phyloP scores from a whole-genome alignment of 108 stramenopile species.

The Conticribra weissflogii region DNA sequence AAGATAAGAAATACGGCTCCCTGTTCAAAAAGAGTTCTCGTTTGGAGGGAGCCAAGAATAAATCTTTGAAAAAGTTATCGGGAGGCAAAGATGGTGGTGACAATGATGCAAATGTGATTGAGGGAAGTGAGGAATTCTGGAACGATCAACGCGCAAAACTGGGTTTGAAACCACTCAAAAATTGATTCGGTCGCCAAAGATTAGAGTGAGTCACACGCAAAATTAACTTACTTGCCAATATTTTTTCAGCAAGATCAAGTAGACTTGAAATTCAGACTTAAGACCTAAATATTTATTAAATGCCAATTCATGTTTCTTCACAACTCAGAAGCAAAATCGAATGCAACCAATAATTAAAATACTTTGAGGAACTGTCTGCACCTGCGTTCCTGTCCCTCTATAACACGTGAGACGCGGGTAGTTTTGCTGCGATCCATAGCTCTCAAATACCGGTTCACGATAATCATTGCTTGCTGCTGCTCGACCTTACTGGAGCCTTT shows the following conservation, averaged over 20 bases:
- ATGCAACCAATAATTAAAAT: too few relatives aligned
- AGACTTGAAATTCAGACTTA: too few relatives aligned
- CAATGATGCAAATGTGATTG: conserved; percentile 10
- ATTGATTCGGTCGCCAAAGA: too few relatives aligned
- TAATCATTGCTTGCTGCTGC: conserved; percentile 69
- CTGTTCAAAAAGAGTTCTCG: conserved; percentile 62
- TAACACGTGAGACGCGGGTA: conserved; percentile 34
- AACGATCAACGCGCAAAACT: conserved; percentile 80
- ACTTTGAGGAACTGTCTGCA: conserved; percentile 24
- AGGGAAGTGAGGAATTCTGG: conserved; percentile 73
- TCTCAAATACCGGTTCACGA: conserved; percentile 21
- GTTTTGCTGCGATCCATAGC: conserved; percentile 16
- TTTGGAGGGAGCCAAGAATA: conserved; percentile 9
- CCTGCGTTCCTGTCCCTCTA: conserved; percentile 42
- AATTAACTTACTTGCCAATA: too few relatives aligned
- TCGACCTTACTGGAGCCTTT: conserved; percentile 62
- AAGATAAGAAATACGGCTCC: conserved; percentile 61
- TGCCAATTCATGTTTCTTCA: too few relatives aligned
- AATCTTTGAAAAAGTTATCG: not conserved
- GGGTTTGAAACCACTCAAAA: conserved; percentile 76
- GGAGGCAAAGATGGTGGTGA: not conserved
- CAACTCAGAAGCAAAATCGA: not conserved
- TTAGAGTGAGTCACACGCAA: too few relatives aligned
- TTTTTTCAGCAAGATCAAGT: too few relatives aligned
- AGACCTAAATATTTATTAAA: too few relatives aligned